Conservation (phyloP, 2,329 filamentous ascomycete species). For the Pestalotiopsis sp. region DNA sequence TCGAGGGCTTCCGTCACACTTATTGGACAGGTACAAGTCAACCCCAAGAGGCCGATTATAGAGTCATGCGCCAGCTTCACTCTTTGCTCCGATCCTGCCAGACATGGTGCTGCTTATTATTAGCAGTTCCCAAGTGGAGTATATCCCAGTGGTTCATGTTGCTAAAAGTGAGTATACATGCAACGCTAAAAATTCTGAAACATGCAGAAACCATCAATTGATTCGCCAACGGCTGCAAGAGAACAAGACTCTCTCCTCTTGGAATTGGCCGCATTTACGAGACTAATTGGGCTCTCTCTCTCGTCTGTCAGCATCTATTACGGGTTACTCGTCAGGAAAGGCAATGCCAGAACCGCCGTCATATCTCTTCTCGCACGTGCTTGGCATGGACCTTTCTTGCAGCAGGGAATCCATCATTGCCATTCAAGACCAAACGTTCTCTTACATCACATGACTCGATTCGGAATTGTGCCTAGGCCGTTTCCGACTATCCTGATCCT, state of each 20-base stretch:
- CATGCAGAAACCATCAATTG: not conserved
- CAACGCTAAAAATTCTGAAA: not conserved
- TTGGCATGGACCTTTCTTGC: not conserved
- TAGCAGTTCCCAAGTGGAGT: not conserved
- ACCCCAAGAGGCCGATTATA: not conserved
- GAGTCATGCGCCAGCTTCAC: not conserved
- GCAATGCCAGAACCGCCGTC: not conserved
- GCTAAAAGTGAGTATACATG: not conserved
- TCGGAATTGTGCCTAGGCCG: no score
- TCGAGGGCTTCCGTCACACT: not conserved
- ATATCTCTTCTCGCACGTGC: not conserved
- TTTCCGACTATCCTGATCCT: no score
- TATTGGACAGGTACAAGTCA: not conserved
- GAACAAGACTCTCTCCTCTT: not conserved
- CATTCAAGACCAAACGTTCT: no score
- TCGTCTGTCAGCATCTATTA: not conserved
- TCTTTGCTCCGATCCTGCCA: not conserved
- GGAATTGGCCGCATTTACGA: not conserved
- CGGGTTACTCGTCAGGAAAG: not conserved
- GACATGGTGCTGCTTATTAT: not conserved
- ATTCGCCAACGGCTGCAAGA: not conserved
- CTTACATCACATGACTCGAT: no score
- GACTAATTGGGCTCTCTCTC: not conserved
- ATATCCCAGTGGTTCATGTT: not conserved
- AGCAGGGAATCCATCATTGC: not conserved